Evolutionary conservation across 1,284 basidiomycete genomes (phyloP).

Genomic region (Ganoderma lucidum): DNA sequence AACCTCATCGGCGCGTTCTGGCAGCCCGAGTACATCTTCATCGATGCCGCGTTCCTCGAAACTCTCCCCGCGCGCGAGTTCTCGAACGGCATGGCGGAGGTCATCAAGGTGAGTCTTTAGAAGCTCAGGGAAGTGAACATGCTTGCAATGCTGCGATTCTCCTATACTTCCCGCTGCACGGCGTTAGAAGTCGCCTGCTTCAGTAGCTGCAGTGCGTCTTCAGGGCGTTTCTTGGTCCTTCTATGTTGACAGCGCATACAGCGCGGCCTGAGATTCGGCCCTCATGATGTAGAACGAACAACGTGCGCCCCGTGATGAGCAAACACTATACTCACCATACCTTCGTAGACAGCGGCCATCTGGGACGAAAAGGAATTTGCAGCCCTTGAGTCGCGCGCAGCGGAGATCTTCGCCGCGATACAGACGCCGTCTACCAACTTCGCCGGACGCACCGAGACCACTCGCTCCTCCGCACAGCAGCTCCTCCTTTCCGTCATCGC

Average conservation of each 20-base stretch:
- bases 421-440: slow-evolving; percentile 70
- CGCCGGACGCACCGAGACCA: slow-evolving; percentile 69
- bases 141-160: neutral
- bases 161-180: neutral
- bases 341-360: slow-evolving; percentile 88
- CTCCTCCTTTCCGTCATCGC: slow-evolving; percentile 83
- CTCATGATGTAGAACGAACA: neutral
- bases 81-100: slow-evolving; percentile 98
- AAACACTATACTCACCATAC: slow-evolving; percentile 7
- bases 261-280: neutral
- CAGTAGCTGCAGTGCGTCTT: neutral
- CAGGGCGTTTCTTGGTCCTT: neutral
- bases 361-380: slow-evolving; percentile 92
- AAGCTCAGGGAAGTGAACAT: slow-evolving; percentile 29
- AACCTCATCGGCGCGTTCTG: slow-evolving; percentile 99
- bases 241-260: neutral
- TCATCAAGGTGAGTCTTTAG: slow-evolving; percentile 80
- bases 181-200: neutral
- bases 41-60: slow-evolving; percentile 95
- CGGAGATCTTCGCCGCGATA: slow-evolving; percentile 86
- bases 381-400: slow-evolving; percentile 83
- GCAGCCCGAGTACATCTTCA: slow-evolving; percentile 98
- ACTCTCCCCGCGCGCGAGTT: slow-evolving; percentile 94
- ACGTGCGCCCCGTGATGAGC: neutral
- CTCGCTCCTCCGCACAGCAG: slow-evolving; percentile 80